Evolutionary conservation across 495 filamentous ascomycete genomes (phyloP).

Genomic region (Xylaria scruposa): DNA sequence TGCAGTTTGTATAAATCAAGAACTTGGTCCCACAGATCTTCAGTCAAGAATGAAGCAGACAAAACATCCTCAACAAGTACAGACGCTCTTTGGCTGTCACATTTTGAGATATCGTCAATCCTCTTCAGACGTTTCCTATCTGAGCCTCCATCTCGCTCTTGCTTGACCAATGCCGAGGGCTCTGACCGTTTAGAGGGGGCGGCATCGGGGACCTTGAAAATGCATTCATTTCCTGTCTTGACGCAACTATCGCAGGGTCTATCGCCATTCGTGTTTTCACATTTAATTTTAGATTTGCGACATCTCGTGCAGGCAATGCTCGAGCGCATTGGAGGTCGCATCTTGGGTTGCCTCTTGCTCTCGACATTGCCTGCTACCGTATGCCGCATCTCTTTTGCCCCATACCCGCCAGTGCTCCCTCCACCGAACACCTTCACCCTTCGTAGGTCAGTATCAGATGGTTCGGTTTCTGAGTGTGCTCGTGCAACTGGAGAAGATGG

Average conservation of each 20-base stretch:
- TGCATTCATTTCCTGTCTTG: conserved; percentile 75
- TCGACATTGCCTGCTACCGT: conserved; percentile 42
- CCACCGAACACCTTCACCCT: conserved; percentile 29
- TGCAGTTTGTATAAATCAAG: conserved; percentile 85
- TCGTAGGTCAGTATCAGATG: conserved; percentile 28
- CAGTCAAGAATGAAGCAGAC: conserved; percentile 64
- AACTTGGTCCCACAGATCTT: conserved; percentile 71
- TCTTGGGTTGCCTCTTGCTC: conserved; percentile 56
- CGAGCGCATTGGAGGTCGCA: conserved; percentile 69
- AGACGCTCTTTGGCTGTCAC: conserved; percentile 43
- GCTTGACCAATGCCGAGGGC: conserved; percentile 54
- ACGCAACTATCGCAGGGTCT: conserved; percentile 77
- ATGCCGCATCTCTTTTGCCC: conserved; percentile 35
- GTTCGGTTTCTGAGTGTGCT: conserved; percentile 27
- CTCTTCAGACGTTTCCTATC: conserved; percentile 69
- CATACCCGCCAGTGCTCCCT: conserved; percentile 31
- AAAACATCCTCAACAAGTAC: conserved; percentile 55
- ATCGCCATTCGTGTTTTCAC: conserved; percentile 73
- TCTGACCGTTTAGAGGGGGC: conserved; percentile 64
- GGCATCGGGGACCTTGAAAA: conserved; percentile 70
- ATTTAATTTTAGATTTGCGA: conserved; percentile 83
- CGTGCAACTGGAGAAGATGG: conserved; percentile 26
- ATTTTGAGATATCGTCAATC: conserved; percentile 53
- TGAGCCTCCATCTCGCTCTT: conserved; percentile 64
- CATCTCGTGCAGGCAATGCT: conserved; percentile 82